Percentiles rank a stretch among this genome's conserved stretches.
Conservation (phyloP, 2,329 filamentous ascomycete species). For the Zymoseptoria ardabiliae region DNA sequence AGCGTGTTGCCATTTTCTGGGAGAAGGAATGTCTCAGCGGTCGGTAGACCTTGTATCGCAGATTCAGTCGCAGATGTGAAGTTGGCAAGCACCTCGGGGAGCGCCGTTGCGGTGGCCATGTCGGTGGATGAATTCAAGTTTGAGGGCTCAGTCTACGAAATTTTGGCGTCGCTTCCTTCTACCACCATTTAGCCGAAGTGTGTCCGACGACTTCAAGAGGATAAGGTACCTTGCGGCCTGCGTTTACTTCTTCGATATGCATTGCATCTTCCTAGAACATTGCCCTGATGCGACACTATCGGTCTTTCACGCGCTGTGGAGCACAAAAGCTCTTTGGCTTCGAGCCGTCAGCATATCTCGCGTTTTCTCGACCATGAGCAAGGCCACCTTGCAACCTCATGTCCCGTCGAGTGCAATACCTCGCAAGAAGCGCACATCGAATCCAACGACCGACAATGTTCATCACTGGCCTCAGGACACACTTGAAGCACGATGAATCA, state of each 20-base stretch:
- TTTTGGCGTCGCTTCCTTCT: background rate
- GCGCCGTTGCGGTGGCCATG: constrained; percentile 30
- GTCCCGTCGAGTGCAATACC: background rate
- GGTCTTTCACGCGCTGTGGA: background rate
- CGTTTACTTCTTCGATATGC: no score
- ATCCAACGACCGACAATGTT: background rate
- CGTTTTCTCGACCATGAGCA: background rate
- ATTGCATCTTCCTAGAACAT: background rate
- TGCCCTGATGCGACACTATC: background rate
- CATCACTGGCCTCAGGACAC: background rate
- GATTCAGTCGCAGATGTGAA: constrained; percentile 58
- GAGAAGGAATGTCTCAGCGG: constrained; percentile 57
- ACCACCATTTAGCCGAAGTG: background rate
- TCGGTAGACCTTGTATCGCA: constrained; percentile 45
- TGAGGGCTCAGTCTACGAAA: background rate
- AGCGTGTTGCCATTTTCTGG: constrained; percentile 84
- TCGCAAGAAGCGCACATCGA: background rate
- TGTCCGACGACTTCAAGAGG: background rate
- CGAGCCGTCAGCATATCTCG: background rate
- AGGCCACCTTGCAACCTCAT: background rate
- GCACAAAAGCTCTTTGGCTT: background rate
- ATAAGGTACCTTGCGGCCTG: no score
- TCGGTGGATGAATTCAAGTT: background rate
- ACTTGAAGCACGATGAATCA: background rate
- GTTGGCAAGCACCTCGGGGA: constrained; percentile 35